Percentiles rank a stretch among this genome's conserved stretches.
Conservation (phyloP, 805 yeast genomes). For the Hanseniaspora jakobsenii region DNA sequence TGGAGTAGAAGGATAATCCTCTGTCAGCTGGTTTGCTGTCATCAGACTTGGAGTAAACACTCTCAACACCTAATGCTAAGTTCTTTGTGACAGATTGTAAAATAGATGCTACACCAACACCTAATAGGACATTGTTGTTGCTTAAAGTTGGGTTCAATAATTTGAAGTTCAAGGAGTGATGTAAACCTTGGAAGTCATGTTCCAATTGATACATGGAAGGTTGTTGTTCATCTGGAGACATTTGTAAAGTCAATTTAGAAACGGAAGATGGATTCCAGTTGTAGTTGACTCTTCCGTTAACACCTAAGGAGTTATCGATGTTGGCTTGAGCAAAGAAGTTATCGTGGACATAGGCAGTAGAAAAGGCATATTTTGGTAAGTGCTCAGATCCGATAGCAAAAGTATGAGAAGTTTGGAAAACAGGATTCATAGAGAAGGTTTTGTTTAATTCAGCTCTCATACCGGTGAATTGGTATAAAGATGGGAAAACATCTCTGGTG, state of each 20-base stretch:
- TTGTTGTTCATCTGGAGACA: slow-evolving; percentile 57
- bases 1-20: slow-evolving; percentile 76
- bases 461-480: slow-evolving; percentile 86
- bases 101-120: slow-evolving; percentile 84
- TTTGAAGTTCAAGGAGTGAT: slow-evolving; percentile 80
- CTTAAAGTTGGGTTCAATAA: slow-evolving; percentile 76
- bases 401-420: slow-evolving; percentile 92
- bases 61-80: slow-evolving; percentile 81
- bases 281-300: slow-evolving; percentile 81
- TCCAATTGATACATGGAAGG: slow-evolving; percentile 91
- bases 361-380: slow-evolving; percentile 81
- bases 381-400: slow-evolving; percentile 76
- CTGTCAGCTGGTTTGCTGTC: slow-evolving; percentile 78
- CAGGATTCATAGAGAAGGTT: slow-evolving; percentile 81
- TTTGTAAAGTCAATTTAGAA: slow-evolving; percentile 77
- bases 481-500: slow-evolving; percentile 79
- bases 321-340: slow-evolving; percentile 80
- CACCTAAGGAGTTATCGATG: slow-evolving; percentile 71
- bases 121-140: slow-evolving; percentile 46
- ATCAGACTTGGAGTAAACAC: slow-evolving; percentile 65
- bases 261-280: slow-evolving; percentile 73
- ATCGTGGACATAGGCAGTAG: slow-evolving; percentile 81
- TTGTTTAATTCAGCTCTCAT: slow-evolving; percentile 92
- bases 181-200: slow-evolving; percentile 86
- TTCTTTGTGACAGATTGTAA: slow-evolving; percentile 79